These are phyloP conservation scores for Apiospora kogelbergensis DNA, from an alignment of 2,329 filamentous ascomycete genomes.

Conservation along the genomic window DNA sequence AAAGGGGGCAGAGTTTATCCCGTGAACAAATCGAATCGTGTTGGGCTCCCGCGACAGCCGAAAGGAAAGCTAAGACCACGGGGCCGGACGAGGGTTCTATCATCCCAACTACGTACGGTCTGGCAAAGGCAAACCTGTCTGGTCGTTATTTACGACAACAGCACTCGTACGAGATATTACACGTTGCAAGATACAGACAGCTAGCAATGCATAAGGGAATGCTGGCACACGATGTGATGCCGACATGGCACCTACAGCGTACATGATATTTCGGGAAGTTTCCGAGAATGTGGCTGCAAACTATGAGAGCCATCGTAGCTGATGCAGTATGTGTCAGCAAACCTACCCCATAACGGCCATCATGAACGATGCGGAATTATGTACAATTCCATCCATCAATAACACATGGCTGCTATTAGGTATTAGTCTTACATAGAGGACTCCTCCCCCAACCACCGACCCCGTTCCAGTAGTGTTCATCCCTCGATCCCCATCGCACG, in stretches of 20 bases:
- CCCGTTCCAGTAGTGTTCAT: conserved; percentile 3
- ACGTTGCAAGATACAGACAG: not conserved
- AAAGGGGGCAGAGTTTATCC: conserved; percentile 6
- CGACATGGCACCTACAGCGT: not conserved
- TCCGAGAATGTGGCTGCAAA: not conserved
- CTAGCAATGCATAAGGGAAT: too few relatives aligned
- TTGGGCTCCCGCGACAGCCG: conserved; percentile 9
- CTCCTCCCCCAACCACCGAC: conserved; percentile 6
- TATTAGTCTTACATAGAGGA: not conserved
- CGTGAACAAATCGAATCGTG: not conserved
- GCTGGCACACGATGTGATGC: not conserved
- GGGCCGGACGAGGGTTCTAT: not conserved
- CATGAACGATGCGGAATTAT: not conserved
- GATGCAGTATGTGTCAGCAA: not conserved
- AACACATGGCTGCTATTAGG: not conserved
- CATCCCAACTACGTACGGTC: not conserved
- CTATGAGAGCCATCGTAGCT: not conserved
- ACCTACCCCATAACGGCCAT: not conserved
- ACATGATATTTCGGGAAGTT: conserved; percentile 3
- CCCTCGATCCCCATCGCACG: conserved; percentile 5
- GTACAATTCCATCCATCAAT: not conserved
- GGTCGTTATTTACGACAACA: not conserved
- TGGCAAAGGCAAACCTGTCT: not conserved
- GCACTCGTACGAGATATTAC: not conserved
- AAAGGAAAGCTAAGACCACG: not conserved